Evolutionary conservation across 2,329 filamentous ascomycete genomes (phyloP), one percentile per base, ranked within the genome.

Genomic region (Botrytis byssoidea): DNA sequence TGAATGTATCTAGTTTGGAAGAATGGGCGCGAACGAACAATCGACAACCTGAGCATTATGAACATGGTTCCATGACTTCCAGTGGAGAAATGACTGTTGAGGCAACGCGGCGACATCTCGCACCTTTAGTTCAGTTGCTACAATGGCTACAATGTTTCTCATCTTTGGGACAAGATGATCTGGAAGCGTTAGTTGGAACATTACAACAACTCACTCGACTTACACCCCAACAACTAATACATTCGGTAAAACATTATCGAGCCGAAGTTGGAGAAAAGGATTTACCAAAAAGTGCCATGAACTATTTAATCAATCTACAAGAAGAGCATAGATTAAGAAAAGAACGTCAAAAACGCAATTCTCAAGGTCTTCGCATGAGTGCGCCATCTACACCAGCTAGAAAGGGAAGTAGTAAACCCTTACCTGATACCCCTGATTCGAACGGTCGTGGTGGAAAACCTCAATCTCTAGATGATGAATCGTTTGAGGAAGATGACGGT

Each of bases 131-230:
- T 72, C 96, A 99, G 82, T 86, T 99, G 4, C 86, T 99, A 9
- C 96, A 99, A 83, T 99, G 96, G 96, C 86, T 99, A 51, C 96
- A 99, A 82, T 98, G 95, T 82, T 98, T 98, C 83, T 98, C 96
- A 1, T 97, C 94, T 0, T 87, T 98, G 6, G 94, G 91, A 8
- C 84, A 85, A 18, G 94, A 98, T 80, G 95, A 98, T 80, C 85
- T 96, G 55, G 94, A 97, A 80, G 93, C 94, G 4, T 87, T 99
- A 25, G 90, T 97, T 44, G 93, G 90, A 25, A 99, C 96, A 0
- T 84, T 98, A 35, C 92, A 97, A 80, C 96, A 98, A 82, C 86
- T 99, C 59, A 94, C 94, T 76, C 88, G 91, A 59, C 85, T 99
- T 66, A 94, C 90, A 40, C 92, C 94, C 0, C 93, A 94, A 80